Evolutionary conservation across 148 eudicot genomes (phyloP).

Genomic region (Hydrangea macrophylla): DNA sequence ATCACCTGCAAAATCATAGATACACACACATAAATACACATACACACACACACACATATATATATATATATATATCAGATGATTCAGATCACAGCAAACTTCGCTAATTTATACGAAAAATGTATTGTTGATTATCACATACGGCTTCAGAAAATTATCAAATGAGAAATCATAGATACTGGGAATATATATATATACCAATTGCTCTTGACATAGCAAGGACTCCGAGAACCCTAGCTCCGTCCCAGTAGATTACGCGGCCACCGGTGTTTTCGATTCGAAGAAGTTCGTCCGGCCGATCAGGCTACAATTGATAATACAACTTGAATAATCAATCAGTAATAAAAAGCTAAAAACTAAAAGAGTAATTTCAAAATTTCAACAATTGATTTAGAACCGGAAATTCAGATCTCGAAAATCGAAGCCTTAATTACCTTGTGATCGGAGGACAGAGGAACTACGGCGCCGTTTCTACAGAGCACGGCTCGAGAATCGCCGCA

Average conservation of each 20-base stretch:
- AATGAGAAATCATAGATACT: too few relatives aligned
- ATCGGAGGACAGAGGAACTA: constrained; percentile 64
- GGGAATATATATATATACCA: too few relatives aligned
- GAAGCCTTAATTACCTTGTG: constrained; percentile 48
- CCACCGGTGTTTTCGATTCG: constrained; percentile 78
- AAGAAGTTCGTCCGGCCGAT: constrained; percentile 66
- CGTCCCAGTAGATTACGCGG: constrained; percentile 83
- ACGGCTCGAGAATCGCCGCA: constrained; percentile 89
- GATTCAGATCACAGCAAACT: too few relatives aligned
- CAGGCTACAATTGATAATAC: constrained; percentile 48
- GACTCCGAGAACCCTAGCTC: constrained; percentile 71
- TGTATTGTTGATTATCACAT: too few relatives aligned
- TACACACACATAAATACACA: background rate
- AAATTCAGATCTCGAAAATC: constrained; percentile 4
- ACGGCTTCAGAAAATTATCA: too few relatives aligned
- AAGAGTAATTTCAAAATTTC: too few relatives aligned
- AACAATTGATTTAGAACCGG: too few relatives aligned
- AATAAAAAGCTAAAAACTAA: background rate
- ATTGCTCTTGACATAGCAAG: constrained; percentile 88
- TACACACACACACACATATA: too few relatives aligned
- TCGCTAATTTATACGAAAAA: too few relatives aligned
- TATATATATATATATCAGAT: too few relatives aligned
- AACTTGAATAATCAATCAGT: background rate
- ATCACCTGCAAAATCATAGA: constrained; percentile 46
- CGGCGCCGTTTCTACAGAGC: constrained; percentile 55